Percentiles rank a stretch among this genome's conserved stretches.
These are phyloP conservation scores for Coemansia sp. DNA, from an alignment of 192 early-diverging fungal genomes.

Conservation along the genomic window DNA sequence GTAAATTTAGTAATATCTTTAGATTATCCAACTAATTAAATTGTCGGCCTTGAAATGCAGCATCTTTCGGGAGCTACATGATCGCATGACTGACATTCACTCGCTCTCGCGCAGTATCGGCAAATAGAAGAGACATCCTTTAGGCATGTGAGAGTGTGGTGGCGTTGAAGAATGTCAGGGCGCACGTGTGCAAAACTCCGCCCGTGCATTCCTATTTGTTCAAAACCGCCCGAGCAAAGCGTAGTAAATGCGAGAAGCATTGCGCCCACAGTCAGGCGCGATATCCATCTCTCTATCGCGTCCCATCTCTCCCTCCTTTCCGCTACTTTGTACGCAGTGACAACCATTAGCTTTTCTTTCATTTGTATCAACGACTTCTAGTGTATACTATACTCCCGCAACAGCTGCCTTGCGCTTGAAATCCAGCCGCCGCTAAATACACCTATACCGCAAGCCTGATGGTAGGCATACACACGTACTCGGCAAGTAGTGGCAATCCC, in stretches of 20 bases:
- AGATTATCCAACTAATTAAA: not conserved
- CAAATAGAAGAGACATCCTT: not conserved
- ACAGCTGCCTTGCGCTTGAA: not conserved
- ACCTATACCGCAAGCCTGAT: not conserved
- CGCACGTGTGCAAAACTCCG: constrained; percentile 1
- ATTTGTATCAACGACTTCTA: not conserved
- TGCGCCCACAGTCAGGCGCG: too few species aligned
- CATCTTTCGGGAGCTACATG: too few species aligned
- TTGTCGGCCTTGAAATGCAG: not conserved
- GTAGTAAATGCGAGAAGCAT: not conserved
- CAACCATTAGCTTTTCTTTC: not conserved
- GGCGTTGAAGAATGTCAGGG: not conserved
- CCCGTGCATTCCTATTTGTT: not conserved
- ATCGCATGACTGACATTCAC: too few species aligned
- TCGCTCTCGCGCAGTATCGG: not conserved
- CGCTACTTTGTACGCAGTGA: not conserved
- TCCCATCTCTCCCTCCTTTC: not conserved
- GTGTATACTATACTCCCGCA: not conserved
- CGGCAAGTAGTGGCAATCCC: not conserved
- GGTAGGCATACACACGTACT: constrained; percentile 8
- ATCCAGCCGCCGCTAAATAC: not conserved
- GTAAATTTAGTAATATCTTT: not conserved
- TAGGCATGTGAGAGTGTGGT: not conserved
- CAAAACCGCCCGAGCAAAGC: not conserved
- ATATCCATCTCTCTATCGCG: not conserved